Conservation (phyloP, 805 yeast genomes). For the Wickerhamiella spandovensis region DNA sequence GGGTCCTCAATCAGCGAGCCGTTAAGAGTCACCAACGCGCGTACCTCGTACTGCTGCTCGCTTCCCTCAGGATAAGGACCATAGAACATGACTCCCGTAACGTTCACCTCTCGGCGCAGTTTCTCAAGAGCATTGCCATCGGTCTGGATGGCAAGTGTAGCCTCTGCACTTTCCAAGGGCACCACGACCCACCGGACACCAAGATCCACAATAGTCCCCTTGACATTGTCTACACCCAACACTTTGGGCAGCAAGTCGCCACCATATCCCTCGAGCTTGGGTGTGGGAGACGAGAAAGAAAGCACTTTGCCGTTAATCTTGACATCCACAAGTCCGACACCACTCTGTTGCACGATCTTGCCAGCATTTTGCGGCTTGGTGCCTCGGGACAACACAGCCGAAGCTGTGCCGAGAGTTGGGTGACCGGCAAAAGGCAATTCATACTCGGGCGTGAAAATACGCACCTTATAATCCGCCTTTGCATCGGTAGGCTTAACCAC, state of each 20-base stretch:
- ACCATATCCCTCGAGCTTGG: conserved; percentile 1
- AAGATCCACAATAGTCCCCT: conserved; percentile 2
- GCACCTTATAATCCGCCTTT: conserved; percentile 33
- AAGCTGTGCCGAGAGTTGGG: conserved; percentile 38
- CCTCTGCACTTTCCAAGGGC: not conserved
- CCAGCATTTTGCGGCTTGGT: conserved; percentile 5
- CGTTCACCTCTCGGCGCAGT: not conserved
- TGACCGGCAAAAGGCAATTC: conserved; percentile 56
- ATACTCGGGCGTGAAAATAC: conserved; percentile 35
- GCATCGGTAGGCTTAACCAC: conserved; percentile 29
- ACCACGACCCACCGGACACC: conserved; percentile 12
- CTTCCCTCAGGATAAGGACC: conserved; percentile 3
- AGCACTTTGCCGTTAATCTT: conserved; percentile 25
- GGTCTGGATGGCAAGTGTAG: conserved; percentile 5
- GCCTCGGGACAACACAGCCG: conserved; percentile 10
- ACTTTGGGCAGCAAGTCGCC: not conserved
- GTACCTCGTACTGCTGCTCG: conserved; percentile 7
- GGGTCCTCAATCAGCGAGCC: conserved; percentile 11
- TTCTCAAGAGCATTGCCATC: not conserved
- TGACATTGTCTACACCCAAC: not conserved
- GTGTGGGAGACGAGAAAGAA: not conserved
- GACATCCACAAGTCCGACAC: conserved; percentile 27
- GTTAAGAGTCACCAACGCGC: conserved; percentile 11
- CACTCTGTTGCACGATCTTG: conserved; percentile 12
- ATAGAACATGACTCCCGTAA: conserved; percentile 9